Evolutionary conservation across 352 stramenopile species (phyloP), one percentile per base, ranked within the genome.

Genomic region (Elongisporangium anandrum): DNA sequence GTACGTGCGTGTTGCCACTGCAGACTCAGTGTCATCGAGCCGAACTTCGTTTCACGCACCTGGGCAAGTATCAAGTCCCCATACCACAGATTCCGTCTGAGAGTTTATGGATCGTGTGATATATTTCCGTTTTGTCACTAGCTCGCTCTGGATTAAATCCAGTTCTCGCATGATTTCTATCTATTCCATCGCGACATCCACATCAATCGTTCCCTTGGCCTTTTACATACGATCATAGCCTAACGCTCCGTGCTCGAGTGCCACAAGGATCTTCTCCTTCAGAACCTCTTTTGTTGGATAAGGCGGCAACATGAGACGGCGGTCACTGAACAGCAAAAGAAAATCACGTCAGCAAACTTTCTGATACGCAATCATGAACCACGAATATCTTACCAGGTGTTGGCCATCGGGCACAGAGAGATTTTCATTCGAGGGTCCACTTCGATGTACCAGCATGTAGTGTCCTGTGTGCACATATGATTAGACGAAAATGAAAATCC

Each of bases 221-320:
- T 21, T 68, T 64, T 81, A 93, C 74, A 93, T 87, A 50, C 81
- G 77, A 54, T 93, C 81, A 56, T 91, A 93, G 16, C 84, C 84
- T 24, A 90, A 69, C 10, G 79, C 74, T 12, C 84, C 84, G 50
- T 83, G 71, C 38, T 81, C 68, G 4, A 93, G 57, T 5, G 84
- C 81, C 19, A 91, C 51, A 17, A 79, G 16, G 12, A 93, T 58
- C 64, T 89, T 93, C 57, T 87, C 70, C 39, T 75, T 79, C 7
- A 91, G 65, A 39, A 63, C 55, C n/a, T 72, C 68, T 38, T 54
- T 71, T 2, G 77, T 81, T 29, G 77, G 64, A 53, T 93, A 91
- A 16, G 79, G 68, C 4, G 81, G 84, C 0, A 93, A 67, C 34
- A 93, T 87, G 54, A 93, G 64, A 5, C 81, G 81, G 13, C 79